These are phyloP conservation scores for Aspergillus sp. DNA, from an alignment of 2,329 filamentous ascomycete species.

Conservation along the genomic window DNA sequence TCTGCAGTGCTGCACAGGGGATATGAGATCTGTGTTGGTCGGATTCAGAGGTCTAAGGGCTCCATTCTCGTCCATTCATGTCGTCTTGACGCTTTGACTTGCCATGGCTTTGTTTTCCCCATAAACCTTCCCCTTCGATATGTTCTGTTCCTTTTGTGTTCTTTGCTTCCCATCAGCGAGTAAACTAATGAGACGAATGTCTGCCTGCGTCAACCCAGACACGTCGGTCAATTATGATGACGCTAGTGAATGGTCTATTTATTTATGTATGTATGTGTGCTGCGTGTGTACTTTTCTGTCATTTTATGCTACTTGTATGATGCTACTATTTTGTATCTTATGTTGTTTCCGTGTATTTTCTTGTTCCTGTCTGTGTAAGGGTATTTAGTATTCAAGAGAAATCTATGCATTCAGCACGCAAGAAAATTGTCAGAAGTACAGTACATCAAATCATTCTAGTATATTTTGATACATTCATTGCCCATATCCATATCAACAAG, in stretches of 20 bases:
- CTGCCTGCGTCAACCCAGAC: background rate
- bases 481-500: background rate
- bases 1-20: background rate
- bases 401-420: background rate
- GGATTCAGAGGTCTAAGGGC: background rate
- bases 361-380: too few relatives aligned
- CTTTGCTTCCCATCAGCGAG: background rate
- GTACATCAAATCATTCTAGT: background rate
- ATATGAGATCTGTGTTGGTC: background rate
- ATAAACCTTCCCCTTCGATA: too few relatives aligned
- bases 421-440: background rate
- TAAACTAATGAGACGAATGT: background rate
- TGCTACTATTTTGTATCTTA: background rate
- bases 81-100: background rate
- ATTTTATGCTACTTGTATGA: background rate
- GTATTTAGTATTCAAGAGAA: background rate
- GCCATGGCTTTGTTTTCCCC: background rate
- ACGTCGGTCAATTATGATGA: background rate
- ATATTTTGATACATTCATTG: background rate
- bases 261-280: background rate
- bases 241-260: background rate
- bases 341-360: background rate
- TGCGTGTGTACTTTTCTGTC: background rate
- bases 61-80: background rate
- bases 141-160: background rate